Conservation (phyloP, 2,329 filamentous ascomycete genomes). For the Chaetothyriales sp. region DNA sequence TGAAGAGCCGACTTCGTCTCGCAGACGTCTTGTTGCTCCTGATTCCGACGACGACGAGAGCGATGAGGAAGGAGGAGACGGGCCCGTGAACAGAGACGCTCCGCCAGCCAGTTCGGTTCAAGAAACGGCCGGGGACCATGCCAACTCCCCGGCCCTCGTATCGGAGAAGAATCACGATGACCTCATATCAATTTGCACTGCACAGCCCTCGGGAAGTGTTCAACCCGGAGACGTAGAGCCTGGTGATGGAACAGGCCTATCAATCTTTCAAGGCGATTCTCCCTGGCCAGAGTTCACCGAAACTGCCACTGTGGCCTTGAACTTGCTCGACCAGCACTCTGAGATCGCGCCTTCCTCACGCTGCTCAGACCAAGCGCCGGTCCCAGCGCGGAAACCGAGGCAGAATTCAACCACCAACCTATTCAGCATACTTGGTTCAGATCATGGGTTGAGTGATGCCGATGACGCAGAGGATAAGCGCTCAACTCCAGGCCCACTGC, state of each 20-base stretch:
- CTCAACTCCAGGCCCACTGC: background rate
- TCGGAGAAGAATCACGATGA: background rate
- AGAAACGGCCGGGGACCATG: background rate
- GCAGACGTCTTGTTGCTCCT: conserved; percentile 1
- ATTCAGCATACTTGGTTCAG: background rate
- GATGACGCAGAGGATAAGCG: background rate
- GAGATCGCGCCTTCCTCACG: background rate
- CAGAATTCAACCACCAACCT: background rate
- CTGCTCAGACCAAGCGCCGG: background rate
- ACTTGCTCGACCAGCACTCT: background rate
- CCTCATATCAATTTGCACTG: background rate
- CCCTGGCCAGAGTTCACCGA: background rate
- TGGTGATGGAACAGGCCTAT: background rate
- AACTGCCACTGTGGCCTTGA: background rate
- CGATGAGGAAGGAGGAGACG: background rate
- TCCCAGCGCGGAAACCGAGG: background rate
- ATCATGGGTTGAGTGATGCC: background rate
- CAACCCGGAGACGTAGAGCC: background rate
- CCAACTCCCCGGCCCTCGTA: background rate
- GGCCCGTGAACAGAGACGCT: background rate
- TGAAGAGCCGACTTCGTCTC: conserved; percentile 2
- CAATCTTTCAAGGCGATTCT: background rate
- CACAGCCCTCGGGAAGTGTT: background rate
- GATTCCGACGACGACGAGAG: conserved; percentile 5
- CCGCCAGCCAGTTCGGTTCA: background rate